phyloP scores from a whole-genome alignment of 345 rosid genomes.

The Eucalyptus pumila region DNA sequence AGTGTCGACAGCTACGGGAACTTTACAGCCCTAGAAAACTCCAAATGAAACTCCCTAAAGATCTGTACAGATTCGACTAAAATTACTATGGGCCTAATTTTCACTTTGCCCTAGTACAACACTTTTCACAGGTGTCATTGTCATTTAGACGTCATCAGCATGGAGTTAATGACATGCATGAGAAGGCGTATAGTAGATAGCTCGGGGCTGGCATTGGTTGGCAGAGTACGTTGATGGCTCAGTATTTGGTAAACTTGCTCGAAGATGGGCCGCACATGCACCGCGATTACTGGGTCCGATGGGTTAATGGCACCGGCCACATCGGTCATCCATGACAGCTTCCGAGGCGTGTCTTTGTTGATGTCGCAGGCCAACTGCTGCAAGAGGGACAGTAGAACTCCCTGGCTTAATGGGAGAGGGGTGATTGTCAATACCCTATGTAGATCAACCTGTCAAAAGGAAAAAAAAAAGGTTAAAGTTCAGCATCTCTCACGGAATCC shows the following conservation, averaged over 20 bases:
- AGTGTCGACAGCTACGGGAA: background rate
- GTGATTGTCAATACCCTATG: constrained; percentile 30
- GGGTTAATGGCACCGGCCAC: constrained; percentile 72
- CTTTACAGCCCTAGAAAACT: background rate
- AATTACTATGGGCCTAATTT: background rate
- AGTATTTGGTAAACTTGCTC: constrained; percentile 73
- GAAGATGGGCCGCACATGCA: constrained; percentile 52
- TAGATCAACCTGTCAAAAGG: constrained; percentile 49
- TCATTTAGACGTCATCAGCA: constrained; percentile 53
- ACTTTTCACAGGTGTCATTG: background rate
- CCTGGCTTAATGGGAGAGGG: constrained; percentile 79
- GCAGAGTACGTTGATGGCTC: constrained; percentile 34
- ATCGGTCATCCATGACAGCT: constrained; percentile 75
- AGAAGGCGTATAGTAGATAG: constrained; percentile 42
- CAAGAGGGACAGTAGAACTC: constrained; percentile 70
- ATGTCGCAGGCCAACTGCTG: constrained; percentile 83
- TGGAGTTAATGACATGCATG: constrained; percentile 62
- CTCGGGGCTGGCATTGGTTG: constrained; percentile 27
- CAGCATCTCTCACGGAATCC: background rate
- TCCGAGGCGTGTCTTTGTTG: constrained; percentile 42
- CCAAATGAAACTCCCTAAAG: background rate
- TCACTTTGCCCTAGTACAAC: background rate
- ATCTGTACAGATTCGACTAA: background rate
- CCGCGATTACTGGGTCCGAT: constrained; percentile 46
- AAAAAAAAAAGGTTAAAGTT: background rate